A percentile compares a stretch with the other conserved stretches of the same genome.
These are phyloP conservation scores for Didymella arachidicola DNA, from an alignment of 2,329 filamentous ascomycete species.

Conservation along the genomic window DNA sequence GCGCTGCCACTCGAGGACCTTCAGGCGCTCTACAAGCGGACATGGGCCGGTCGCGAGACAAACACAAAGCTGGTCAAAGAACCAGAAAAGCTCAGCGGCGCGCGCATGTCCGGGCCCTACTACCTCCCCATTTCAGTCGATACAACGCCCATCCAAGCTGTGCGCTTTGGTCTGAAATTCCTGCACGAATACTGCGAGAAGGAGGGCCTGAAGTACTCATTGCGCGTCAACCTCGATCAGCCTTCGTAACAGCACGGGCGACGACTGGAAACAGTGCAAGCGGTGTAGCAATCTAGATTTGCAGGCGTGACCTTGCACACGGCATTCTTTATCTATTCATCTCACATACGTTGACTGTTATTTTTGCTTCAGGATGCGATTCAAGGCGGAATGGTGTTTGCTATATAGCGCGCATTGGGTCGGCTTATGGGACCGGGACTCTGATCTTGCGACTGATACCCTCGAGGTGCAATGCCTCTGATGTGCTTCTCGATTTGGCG, in stretches of 20 bases:
- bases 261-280: background rate
- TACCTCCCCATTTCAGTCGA: slow-evolving; percentile 52
- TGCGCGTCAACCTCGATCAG: slow-evolving; percentile 41
- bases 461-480: slow-evolving; percentile 18
- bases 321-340: background rate
- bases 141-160: slow-evolving; percentile 55
- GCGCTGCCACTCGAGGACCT: slow-evolving; percentile 48
- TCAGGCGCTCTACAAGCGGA: slow-evolving; percentile 48
- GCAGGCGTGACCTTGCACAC: background rate
- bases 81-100: slow-evolving; percentile 46
- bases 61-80: slow-evolving; percentile 33
- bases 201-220: slow-evolving; percentile 36
- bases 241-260: slow-evolving; percentile 25
- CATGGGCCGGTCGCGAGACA: slow-evolving; percentile 44
- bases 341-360: slow-evolving; percentile 5
- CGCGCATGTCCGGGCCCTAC: slow-evolving; percentile 49
- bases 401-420: slow-evolving; percentile 12
- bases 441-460: slow-evolving; percentile 20
- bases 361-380: slow-evolving; percentile 4
- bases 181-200: slow-evolving; percentile 54
- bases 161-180: slow-evolving; percentile 54
- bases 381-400: background rate
- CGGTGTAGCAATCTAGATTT: background rate
- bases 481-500: slow-evolving; percentile 6
- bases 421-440: slow-evolving; percentile 8